Base-by-base conservation (phyloP, 2,329 filamentous ascomycete species). In the Cladorrhinum sp. region DNA sequence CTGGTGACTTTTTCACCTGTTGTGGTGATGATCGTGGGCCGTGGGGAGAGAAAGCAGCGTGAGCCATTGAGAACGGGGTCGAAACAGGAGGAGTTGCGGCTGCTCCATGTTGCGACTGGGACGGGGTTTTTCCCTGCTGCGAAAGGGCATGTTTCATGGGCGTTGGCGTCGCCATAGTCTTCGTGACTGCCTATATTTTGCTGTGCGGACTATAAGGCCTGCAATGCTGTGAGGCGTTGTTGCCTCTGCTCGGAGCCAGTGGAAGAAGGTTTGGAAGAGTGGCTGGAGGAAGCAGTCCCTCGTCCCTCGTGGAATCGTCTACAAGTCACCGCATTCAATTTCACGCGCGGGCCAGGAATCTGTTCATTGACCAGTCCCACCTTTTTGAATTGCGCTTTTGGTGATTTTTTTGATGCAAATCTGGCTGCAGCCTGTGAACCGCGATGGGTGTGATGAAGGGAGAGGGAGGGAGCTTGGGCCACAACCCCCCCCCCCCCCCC, bases 1-100 rank as follows among this genome's bases (percentile, higher is more conserved):
- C 85, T 1, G 86, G 85, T 6, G 85, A 87, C 68, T 86, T 86
- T 75, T 85, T 86, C 46, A 87, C 76, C 59, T 86, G 83, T 71
- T 88, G 85, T 3, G 86, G 86, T 57, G 86, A 88, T 8, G 84
- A 86, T 55, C 80, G 78, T 9, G 77, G 81, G 30, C 79, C 84
- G 26, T 76, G 78, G 3, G 86, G 85, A 1, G 86, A 86, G 69
- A 87, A 84, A 36, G 80, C 83, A n/a, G 80, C 78, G 56, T 82
- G 79, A 1, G 79, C 79, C 49, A 80, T 77, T 39, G 84, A 87
- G 73, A 88, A 88, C 14, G 86, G 86, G 1, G 86, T 88, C 36
- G 86, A 87, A 23, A 86, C 85, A n/a, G 85, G 85, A 14, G 86
- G 86, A 5, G 86, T 88, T 2, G 82, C 84, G 4, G 76, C 82